A percentile compares a stretch with the other conserved stretches of the same genome.
These are phyloP conservation scores for Mycena vulgaris DNA, from an alignment of 768 basidiomycete genomes.

Conservation along the genomic window DNA sequence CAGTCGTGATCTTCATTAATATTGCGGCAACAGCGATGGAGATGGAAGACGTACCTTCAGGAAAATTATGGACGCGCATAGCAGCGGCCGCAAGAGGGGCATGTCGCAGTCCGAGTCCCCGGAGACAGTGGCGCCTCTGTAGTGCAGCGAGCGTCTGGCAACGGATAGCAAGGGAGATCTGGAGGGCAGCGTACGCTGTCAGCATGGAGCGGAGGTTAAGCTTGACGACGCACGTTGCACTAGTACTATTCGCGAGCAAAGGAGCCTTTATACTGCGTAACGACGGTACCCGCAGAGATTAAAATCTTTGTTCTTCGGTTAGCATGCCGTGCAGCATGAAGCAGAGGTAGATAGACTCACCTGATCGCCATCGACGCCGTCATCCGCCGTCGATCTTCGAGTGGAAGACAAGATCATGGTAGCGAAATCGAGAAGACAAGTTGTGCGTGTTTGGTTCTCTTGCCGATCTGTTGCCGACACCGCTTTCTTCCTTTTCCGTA, in stretches of 20 bases:
- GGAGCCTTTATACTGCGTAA: conserved; percentile 2
- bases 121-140: background rate
- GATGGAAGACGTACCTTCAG: background rate
- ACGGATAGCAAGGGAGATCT: too few relatives aligned
- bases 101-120: background rate
- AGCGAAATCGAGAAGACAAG: background rate
- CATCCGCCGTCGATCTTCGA: background rate
- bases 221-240: background rate
- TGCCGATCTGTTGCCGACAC: too few relatives aligned
- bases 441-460: background rate
- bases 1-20: background rate
- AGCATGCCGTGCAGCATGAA: too few relatives aligned
- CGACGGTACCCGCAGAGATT: background rate
- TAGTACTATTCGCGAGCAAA: background rate
- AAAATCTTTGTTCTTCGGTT: too few relatives aligned
- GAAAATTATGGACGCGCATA: background rate
- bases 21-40: background rate
- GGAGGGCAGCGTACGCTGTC: background rate
- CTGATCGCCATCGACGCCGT: background rate
- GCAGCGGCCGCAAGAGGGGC: background rate
- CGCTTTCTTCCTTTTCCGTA: conserved; percentile 2
- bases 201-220: background rate
- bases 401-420: background rate
- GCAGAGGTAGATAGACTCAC: too few relatives aligned
- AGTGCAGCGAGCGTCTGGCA: background rate